These are phyloP conservation scores for Chlamydomonas sp. DNA, from an alignment of 139 green algal species.

Conservation along the genomic window DNA sequence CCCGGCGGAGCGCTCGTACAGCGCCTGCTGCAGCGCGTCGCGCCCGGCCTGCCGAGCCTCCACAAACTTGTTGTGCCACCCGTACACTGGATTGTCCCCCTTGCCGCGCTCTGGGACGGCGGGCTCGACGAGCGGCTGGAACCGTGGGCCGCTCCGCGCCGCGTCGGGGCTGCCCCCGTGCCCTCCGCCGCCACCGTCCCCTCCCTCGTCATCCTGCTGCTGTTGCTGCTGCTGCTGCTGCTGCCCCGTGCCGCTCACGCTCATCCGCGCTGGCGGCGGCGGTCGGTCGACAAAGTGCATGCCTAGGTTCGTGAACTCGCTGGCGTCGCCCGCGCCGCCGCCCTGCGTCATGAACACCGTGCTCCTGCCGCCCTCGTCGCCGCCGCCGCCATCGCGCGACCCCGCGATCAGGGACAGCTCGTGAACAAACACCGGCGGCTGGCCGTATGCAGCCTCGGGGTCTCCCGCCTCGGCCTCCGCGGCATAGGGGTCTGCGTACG, in stretches of 20 bases:
- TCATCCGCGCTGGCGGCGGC: too few relatives aligned
- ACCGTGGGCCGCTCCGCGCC: background rate
- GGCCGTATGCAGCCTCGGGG: conserved; percentile 27
- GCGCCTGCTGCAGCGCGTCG: conserved; percentile 20
- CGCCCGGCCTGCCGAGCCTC: conserved; percentile 26
- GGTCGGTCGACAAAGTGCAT: too few relatives aligned
- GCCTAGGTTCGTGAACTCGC: too few relatives aligned
- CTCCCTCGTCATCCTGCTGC: too few relatives aligned
- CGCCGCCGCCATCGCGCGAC: background rate
- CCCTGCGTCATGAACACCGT: conserved; percentile 32
- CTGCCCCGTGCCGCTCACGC: too few relatives aligned
- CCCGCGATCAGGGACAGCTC: conserved; percentile 15
- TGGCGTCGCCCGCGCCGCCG: too few relatives aligned
- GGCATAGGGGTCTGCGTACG: conserved; percentile 13
- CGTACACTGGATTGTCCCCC: conserved; percentile 40
- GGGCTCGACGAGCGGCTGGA: conserved; percentile 16
- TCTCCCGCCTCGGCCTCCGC: conserved; percentile 25
- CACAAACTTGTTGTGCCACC: conserved; percentile 45
- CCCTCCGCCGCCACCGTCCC: too few relatives aligned
- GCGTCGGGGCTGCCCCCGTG: too few relatives aligned
- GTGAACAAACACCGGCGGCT: conserved; percentile 14
- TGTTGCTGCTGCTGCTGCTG: too few relatives aligned
- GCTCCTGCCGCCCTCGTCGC: background rate
- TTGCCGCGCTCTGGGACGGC: conserved; percentile 23
- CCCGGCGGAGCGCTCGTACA: conserved; percentile 26